Base-by-base conservation (phyloP, 2,329 filamentous ascomycete species). In the Lachnellula subtilissima region DNA sequence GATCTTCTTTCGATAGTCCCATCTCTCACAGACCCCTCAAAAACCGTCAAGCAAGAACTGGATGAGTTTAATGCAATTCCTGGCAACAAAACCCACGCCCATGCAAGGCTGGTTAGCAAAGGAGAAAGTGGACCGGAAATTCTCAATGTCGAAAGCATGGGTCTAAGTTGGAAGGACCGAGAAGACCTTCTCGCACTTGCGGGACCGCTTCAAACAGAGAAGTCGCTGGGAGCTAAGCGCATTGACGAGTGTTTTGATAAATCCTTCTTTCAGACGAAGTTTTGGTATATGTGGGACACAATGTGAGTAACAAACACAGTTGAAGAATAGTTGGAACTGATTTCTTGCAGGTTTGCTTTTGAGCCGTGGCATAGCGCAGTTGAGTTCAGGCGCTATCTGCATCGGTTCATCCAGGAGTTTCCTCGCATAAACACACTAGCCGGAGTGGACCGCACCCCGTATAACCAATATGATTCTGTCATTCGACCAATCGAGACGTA, bases 271-370 rank as follows among this genome's bases (percentile, higher is more conserved):
- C 47, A 66, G 50, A 71, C 67, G 28, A 71, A 71, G 50, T 73
- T 73, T 52, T 72, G 71, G 71, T 67, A 68, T 50, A 68, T 70
- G 62, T 72, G 69, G 67, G 67, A 64, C 32, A 72, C 68, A 39
- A 72, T 70, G 60, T 69, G 64, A 49, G 53, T 51, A 8, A n/a
- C 22, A 15, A 14, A 22, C 6, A 11, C n/a, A 12, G 25, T 40
- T 35, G 23, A 46, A n/a, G 14, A 50, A 28, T 23, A 39, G 22
- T 25, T 40, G 14, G 28, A 23, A 48, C 28, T 55, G 7, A 55
- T 25, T 9, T n/a, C 5, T 22, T 23, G 1, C 14, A 60, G 60
- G 55, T 63, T 63, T 59, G 67, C 70, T 43, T 72, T 72, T 59
- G 64, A 73, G 55, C 65, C 69, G 42, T 72, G 70, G 69, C 70